A percentile compares a stretch with the other conserved stretches of the same genome.
These are phyloP conservation scores for Solanum chacoense DNA, from an alignment of 305 asterid species.

Conservation along the genomic window DNA sequence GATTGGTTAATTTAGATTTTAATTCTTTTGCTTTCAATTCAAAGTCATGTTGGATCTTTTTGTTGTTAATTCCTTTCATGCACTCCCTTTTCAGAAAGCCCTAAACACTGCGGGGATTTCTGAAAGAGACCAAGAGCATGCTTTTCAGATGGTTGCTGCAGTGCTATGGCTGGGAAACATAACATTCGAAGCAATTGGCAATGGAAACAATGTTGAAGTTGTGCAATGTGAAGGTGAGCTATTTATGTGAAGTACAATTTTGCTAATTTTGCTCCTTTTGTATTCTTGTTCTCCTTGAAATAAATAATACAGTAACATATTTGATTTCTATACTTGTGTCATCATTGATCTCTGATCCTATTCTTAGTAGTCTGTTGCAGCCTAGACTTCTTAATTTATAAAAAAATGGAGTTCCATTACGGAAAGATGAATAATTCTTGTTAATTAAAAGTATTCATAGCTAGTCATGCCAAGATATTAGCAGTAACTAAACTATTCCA, in stretches of 20 bases:
- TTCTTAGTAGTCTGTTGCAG: not conserved
- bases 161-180: conserved; percentile 97
- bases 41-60: conserved; percentile 1
- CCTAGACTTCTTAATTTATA: not conserved
- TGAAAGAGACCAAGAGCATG: conserved; percentile 70
- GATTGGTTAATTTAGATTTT: conserved; percentile 2
- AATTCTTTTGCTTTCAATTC: not conserved
- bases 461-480: not conserved
- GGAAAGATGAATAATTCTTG: not conserved
- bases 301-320: not conserved
- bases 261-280: not conserved
- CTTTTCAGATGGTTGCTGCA: conserved; percentile 81
- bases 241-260: not conserved
- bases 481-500: not conserved
- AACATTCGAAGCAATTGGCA: conserved; percentile 58
- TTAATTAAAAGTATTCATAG: not conserved
- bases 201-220: conserved; percentile 65
- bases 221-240: conserved; percentile 79
- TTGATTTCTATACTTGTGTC: not conserved
- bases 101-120: conserved; percentile 41
- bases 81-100: conserved; percentile 52
- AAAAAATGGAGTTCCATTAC: not conserved
- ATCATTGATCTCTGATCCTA: not conserved
- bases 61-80: conserved; percentile 11
- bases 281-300: not conserved